Evolutionary conservation across 169 alveolate species (phyloP).

Genomic region (Plasmodium ovale): DNA sequence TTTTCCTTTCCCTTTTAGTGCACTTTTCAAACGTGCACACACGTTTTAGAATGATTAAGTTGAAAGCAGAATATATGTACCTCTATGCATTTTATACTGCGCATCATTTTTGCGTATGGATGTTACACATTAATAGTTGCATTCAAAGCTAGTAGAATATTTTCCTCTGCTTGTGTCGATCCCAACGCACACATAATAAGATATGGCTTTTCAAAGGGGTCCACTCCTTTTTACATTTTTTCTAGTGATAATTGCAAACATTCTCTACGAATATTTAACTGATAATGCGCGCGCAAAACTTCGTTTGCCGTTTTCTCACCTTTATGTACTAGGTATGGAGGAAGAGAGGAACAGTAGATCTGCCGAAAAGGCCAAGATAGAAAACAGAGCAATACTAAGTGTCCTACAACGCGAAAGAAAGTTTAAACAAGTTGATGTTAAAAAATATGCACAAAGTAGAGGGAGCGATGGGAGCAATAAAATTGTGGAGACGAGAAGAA

Average conservation of each 20-base stretch:
- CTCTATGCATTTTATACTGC: not conserved
- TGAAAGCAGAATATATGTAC: too few relatives aligned
- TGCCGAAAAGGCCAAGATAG: not conserved
- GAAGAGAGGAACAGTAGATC: not conserved
- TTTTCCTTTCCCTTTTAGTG: too few relatives aligned
- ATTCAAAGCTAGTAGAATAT: not conserved
- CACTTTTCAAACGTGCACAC: too few relatives aligned
- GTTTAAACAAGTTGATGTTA: not conserved
- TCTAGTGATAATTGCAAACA: slow-evolving; percentile 16
- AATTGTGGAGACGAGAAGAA: not conserved
- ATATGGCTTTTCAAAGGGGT: slow-evolving; percentile 23
- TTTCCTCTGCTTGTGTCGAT: not conserved
- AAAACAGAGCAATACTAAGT: slow-evolving; percentile 21
- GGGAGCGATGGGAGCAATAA: not conserved
- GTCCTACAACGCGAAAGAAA: slow-evolving; percentile 17
- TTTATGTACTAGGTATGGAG: slow-evolving; percentile 2
- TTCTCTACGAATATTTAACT: slow-evolving; percentile 12
- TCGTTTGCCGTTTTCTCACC: not conserved
- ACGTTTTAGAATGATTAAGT: too few relatives aligned
- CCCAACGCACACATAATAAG: not conserved
- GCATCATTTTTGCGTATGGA: not conserved
- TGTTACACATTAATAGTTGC: not conserved
- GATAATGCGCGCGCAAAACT: not conserved
- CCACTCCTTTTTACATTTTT: slow-evolving; percentile 1
- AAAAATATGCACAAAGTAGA: not conserved